A percentile compares a stretch with the other conserved stretches of the same genome.
Conservation (phyloP, 805 yeast species). For the Yueomyces sp. region DNA sequence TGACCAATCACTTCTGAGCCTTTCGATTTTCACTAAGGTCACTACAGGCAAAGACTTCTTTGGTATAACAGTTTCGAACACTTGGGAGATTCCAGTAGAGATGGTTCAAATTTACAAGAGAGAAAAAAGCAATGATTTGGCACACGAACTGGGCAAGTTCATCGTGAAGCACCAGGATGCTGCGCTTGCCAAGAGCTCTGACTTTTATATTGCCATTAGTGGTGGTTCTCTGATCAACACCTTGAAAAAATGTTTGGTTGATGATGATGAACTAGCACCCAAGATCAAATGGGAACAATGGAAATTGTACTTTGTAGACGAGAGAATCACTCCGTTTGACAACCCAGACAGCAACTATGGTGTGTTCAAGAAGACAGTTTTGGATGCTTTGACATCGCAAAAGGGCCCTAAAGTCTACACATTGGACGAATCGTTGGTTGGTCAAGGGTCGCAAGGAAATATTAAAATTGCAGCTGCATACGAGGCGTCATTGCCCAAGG, state of each 20-base stretch:
- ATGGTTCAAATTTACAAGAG: conserved; percentile 28
- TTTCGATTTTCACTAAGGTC: no score
- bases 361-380: conserved; percentile 51
- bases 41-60: no score
- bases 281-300: conserved; percentile 56
- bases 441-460: conserved; percentile 35
- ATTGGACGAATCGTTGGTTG: conserved; percentile 48
- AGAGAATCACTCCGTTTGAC: conserved; percentile 72
- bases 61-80: no score
- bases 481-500: conserved; percentile 38
- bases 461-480: conserved; percentile 53
- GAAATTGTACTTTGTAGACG: conserved; percentile 82
- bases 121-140: conserved; percentile 43
- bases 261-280: conserved; percentile 31
- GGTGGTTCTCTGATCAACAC: conserved; percentile 86
- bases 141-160: conserved; percentile 51
- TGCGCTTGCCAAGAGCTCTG: conserved; percentile 30
- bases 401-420: conserved; percentile 38
- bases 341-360: conserved; percentile 82
- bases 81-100: not conserved
- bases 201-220: conserved; percentile 68
- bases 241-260: conserved; percentile 47
- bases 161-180: conserved; percentile 49
- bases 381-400: conserved; percentile 35
- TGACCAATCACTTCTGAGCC: no score